Evolutionary conservation across 2,329 filamentous ascomycete species (phyloP).

Genomic region (Byssochlamys sp.): DNA sequence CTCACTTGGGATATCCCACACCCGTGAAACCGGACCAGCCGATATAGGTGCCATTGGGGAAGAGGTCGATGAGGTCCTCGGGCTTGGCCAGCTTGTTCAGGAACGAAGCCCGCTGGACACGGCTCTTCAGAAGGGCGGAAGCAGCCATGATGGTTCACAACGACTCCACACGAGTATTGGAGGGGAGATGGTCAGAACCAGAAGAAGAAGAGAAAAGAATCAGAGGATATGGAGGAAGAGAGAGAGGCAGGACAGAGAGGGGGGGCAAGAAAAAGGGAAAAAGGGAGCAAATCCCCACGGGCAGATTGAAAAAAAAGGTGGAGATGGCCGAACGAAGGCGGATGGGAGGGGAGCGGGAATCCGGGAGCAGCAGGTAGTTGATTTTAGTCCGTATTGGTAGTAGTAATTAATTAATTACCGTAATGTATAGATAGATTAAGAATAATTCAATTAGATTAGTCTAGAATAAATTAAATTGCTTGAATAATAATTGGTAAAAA

Average conservation of each 20-base stretch:
- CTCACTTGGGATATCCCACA: constrained; percentile 77
- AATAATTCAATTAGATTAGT: too few species aligned
- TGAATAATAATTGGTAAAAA: too few species aligned
- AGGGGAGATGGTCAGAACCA: constrained; percentile 4
- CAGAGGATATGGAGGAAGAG: constrained; percentile 2
- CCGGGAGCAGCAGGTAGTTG: background rate
- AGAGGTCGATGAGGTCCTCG: constrained; percentile 69
- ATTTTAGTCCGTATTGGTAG: too few species aligned
- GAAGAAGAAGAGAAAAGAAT: constrained; percentile 1
- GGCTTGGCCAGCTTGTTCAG: constrained; percentile 70
- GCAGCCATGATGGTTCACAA: constrained; percentile 39
- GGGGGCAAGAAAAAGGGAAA: constrained; percentile 10
- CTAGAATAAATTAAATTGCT: too few species aligned
- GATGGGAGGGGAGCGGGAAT: constrained; percentile 3
- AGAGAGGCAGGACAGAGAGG: constrained; percentile 2
- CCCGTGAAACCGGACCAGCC: constrained; percentile 89
- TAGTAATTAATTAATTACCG: too few species aligned
- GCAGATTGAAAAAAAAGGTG: constrained; percentile 5
- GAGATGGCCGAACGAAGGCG: constrained; percentile 5
- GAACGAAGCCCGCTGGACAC: constrained; percentile 65
- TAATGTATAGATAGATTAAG: too few species aligned
- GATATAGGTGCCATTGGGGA: constrained; percentile 76
- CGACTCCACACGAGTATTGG: constrained; percentile 5
- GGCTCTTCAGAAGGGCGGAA: constrained; percentile 65
- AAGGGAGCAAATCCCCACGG: constrained; percentile 4